A percentile compares a stretch with the other conserved stretches of the same genome.
phyloP scores from a whole-genome alignment of 768 basidiomycete species.

The Lactarius evosmus region DNA sequence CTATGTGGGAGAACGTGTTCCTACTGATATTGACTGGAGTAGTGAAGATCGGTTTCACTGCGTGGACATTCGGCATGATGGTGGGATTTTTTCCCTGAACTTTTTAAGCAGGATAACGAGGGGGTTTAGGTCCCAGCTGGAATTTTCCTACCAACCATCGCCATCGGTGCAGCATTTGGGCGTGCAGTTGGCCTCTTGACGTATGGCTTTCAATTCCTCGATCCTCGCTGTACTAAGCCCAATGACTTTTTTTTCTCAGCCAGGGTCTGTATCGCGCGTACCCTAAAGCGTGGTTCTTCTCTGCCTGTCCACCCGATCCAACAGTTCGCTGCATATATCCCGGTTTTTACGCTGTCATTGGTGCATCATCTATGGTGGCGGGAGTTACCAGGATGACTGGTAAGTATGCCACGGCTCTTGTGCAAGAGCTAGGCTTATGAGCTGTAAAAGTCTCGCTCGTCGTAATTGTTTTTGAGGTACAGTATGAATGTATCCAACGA shows the following conservation, averaged over 20 bases:
- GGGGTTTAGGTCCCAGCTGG: constrained; percentile 62
- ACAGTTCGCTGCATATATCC: constrained; percentile 67
- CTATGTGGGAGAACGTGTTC: constrained; percentile 65
- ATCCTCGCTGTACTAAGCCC: neutral
- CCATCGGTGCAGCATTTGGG: constrained; percentile 69
- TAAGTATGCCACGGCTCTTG: constrained; percentile 34
- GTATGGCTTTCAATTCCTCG: constrained; percentile 38
- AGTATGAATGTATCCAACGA: constrained; percentile 11
- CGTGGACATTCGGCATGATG: constrained; percentile 81
- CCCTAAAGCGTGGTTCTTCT: constrained; percentile 65
- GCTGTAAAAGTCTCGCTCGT: constrained; percentile 58
- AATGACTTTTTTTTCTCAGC: constrained; percentile 37
- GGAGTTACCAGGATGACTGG: constrained; percentile 78
- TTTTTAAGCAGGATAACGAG: neutral
- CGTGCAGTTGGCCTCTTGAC: constrained; percentile 66
- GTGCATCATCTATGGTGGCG: constrained; percentile 71
- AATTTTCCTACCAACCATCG: constrained; percentile 73
- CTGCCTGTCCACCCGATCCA: constrained; percentile 69
- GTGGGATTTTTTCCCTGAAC: constrained; percentile 34
- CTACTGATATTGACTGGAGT: constrained; percentile 59
- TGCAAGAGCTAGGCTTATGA: neutral
- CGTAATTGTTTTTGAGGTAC: constrained; percentile 71
- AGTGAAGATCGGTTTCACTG: constrained; percentile 59
- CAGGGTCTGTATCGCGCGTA: constrained; percentile 66
- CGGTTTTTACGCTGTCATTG: constrained; percentile 75